Percentiles rank a stretch among this genome's conserved stretches.
Evolutionary conservation across 2,329 filamentous ascomycete species (phyloP).

Genomic region (Didymella arachidicola): DNA sequence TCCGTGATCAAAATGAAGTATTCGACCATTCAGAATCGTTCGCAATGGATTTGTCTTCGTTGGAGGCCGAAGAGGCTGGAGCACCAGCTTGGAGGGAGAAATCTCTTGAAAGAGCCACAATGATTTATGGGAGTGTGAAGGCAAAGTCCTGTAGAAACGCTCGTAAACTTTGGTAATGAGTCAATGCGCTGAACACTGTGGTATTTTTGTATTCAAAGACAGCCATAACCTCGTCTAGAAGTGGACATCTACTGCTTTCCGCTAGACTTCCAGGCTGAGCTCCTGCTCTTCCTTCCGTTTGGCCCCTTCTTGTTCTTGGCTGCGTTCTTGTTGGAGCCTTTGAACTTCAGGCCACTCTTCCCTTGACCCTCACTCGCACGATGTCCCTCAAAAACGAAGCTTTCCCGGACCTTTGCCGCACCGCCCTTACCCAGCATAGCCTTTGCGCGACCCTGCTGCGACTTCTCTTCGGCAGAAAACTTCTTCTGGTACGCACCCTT

Average conservation of each 20-base stretch:
- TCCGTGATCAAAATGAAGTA: not conserved
- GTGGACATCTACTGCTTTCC: conserved; percentile 17
- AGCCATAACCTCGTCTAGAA: not conserved
- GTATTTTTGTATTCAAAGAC: not conserved
- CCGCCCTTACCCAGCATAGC: conserved; percentile 77
- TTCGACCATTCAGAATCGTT: not conserved
- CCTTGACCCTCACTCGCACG: conserved; percentile 73
- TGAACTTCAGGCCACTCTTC: conserved; percentile 66
- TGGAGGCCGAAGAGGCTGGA: not conserved
- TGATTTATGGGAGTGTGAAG: not conserved
- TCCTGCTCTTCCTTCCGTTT: conserved; percentile 54
- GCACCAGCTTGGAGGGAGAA: not conserved
- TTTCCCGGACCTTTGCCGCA: conserved; percentile 70
- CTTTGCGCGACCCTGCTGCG: conserved; percentile 73
- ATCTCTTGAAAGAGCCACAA: not conserved
- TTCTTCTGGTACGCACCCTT: conserved; percentile 70
- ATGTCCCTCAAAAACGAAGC: conserved; percentile 82
- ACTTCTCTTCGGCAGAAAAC: conserved; percentile 72
- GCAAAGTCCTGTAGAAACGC: not conserved
- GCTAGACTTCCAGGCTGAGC: conserved; percentile 55
- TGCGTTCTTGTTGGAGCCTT: conserved; percentile 63
- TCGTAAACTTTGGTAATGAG: not conserved
- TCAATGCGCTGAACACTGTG: not conserved
- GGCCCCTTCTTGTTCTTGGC: conserved; percentile 59
- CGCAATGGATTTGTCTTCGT: not conserved